Conservation (phyloP, 768 basidiomycete genomes). For the Pleurotus pulmonarius region DNA sequence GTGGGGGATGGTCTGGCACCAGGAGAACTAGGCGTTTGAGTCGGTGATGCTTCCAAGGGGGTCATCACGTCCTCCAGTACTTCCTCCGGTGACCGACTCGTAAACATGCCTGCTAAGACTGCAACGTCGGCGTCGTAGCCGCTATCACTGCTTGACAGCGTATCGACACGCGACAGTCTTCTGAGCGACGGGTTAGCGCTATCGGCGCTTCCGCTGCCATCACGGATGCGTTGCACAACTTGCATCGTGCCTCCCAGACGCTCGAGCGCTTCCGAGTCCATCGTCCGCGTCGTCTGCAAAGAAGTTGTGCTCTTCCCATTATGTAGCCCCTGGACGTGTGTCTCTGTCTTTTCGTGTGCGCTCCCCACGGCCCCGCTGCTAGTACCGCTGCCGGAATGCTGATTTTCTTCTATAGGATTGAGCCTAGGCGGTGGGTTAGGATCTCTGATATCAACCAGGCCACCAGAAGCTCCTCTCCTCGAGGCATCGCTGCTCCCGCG, state of each 20-base stretch:
- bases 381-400: constrained; percentile 21
- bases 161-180: constrained; percentile 6
- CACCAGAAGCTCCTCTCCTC: constrained; percentile 15
- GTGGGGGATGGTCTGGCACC: background rate
- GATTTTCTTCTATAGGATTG: constrained; percentile 52
- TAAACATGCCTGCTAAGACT: constrained; percentile 21
- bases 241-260: constrained; percentile 64
- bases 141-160: constrained; percentile 8
- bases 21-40: background rate
- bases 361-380: constrained; percentile 10
- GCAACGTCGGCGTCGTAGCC: constrained; percentile 10
- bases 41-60: constrained; percentile 5
- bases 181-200: constrained; percentile 7
- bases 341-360: constrained; percentile 7
- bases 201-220: constrained; percentile 17
- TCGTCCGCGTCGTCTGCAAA: constrained; percentile 52
- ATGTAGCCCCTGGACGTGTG: constrained; percentile 15
- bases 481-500: constrained; percentile 41
- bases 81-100: constrained; percentile 15
- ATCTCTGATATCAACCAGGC: constrained; percentile 62
- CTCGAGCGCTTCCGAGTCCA: constrained; percentile 68
- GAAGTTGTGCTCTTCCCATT: constrained; percentile 54
- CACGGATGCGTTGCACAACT: constrained; percentile 53
- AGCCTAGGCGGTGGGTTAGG: constrained; percentile 74
- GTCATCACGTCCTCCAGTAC: constrained; percentile 7